Base-by-base conservation (phyloP, 495 filamentous ascomycete species). In the Xylaria flabelliformis region DNA sequence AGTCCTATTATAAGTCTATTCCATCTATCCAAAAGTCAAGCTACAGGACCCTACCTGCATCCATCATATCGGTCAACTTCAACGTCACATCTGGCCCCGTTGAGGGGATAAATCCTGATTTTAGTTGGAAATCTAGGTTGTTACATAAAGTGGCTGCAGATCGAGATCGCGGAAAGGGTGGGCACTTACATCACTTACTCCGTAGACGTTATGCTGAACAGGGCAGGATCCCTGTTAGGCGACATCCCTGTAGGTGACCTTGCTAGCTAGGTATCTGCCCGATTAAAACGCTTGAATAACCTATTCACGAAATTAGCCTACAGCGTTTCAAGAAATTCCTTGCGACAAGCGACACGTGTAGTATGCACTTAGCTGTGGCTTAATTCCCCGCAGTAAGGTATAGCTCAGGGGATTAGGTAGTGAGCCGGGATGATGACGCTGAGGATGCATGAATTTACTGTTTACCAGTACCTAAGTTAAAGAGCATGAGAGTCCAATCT, bases 91-190 rank as follows among this genome's bases (percentile, higher is more conserved):
- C 12, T 39, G 19, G 56, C 39, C 2, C 17, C 13, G 36, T 59
- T 53, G 51, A 48, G 26, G 59, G 68, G 58, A 41, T 7, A 46
- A 70, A 70, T 50, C 68, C 68, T 63, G 68, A 63, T 70, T 70
- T 70, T 48, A 15, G 68, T 21, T 8, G 58, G 44, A 69, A 61
- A 61, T 61, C 36, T 69, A 13, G 51, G 58, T 51, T 58, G 17
- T n/a, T 48, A n/a, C n/a, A n/a, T n/a, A 12, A 21, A 66, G 62
- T 59, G 59, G 36, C 44, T 65, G 48, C 61, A 50, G 59, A 71
- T 53, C 69, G 62, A 64, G 69, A 65, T 71, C 44, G 42, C 42
- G 34, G 65, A 67, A 55, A 67, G 39, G 53, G 26, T 56, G 44
- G 41, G 13, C 34, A 24, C 32, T 71, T 66, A 71, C 69, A 71